These are phyloP conservation scores for Puccinia brachypodii DNA, from an alignment of 1,284 basidiomycete genomes.

Conservation along the genomic window DNA sequence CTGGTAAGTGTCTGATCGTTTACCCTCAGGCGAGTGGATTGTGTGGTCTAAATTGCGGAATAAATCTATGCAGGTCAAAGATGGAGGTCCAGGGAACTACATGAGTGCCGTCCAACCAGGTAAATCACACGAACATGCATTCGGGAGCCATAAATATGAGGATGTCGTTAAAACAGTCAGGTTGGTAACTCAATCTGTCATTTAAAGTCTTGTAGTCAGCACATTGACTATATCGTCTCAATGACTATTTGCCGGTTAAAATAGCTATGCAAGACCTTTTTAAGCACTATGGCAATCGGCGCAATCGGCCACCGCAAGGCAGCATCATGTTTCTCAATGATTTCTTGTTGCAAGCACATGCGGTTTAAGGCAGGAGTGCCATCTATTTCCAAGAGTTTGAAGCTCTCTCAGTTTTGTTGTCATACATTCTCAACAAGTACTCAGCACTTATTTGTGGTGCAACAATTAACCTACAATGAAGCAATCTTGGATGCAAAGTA, in stretches of 20 bases:
- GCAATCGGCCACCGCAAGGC: too few relatives aligned
- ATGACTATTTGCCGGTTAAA: neutral
- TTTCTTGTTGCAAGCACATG: too few relatives aligned
- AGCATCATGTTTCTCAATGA: neutral
- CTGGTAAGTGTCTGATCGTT: conserved; percentile 16
- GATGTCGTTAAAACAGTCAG: neutral
- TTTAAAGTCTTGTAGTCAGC: neutral
- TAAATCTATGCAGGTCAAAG: conserved; percentile 12
- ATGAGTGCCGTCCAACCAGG: neutral
- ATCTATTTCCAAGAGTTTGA: too few relatives aligned
- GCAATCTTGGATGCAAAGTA: conserved; percentile 48
- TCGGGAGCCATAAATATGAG: conserved; percentile 34
- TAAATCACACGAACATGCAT: conserved; percentile 16
- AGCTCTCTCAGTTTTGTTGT: too few relatives aligned
- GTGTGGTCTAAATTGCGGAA: neutral
- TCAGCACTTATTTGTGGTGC: too few relatives aligned
- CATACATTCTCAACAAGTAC: too few relatives aligned
- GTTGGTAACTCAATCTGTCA: neutral
- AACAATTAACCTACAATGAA: too few relatives aligned
- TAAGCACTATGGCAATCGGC: neutral
- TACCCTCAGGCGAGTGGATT: neutral
- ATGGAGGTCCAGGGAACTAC: conserved; percentile 15
- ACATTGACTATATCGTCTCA: neutral
- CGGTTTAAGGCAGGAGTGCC: too few relatives aligned
- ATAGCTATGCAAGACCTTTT: conserved; percentile 38